Conservation (phyloP, 768 basidiomycete genomes). For the Termitomyces sp. region DNA sequence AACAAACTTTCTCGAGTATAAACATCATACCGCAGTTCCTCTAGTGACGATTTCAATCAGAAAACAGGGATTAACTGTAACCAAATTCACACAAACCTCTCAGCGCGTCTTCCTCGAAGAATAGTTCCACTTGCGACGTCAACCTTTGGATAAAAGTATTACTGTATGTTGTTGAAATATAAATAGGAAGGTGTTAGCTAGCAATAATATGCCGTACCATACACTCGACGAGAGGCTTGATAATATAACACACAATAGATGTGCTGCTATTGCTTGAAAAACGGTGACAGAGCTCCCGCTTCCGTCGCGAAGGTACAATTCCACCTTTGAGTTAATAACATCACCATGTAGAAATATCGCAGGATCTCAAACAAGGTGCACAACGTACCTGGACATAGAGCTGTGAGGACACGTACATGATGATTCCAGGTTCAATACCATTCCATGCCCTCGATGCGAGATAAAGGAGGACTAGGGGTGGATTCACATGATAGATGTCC, state of each 20-base stretch:
- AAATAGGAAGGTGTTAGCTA: not conserved
- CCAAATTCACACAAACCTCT: slow-evolving; percentile 1
- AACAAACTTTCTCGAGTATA: slow-evolving; percentile 8
- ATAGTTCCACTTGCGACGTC: slow-evolving; percentile 2
- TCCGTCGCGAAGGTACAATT: slow-evolving; percentile 10
- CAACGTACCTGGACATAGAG: slow-evolving; percentile 7
- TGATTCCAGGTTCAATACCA: slow-evolving; percentile 12
- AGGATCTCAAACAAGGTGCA: not conserved
- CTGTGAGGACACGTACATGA: slow-evolving; percentile 10
- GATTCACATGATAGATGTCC: slow-evolving; percentile 11
- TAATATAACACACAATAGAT: slow-evolving; percentile 7
- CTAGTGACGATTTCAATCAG: not conserved
- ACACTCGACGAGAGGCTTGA: slow-evolving; percentile 3
- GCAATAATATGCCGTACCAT: slow-evolving; percentile 1
- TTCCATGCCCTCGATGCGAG: slow-evolving; percentile 9
- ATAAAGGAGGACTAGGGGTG: slow-evolving; percentile 9
- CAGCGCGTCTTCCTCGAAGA: slow-evolving; percentile 11
- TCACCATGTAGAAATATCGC: not conserved
- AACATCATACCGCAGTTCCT: slow-evolving; percentile 12
- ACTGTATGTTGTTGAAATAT: not conserved
- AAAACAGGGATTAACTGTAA: not conserved
- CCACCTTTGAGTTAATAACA: slow-evolving; percentile 3
- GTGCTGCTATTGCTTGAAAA: slow-evolving; percentile 1
- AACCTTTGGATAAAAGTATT: slow-evolving; percentile 5
- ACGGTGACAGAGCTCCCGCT: not conserved